Evolutionary conservation across 2,329 filamentous ascomycete genomes (phyloP), one percentile per base, ranked within the genome.

Genomic region (Penicillium capsulatum): DNA sequence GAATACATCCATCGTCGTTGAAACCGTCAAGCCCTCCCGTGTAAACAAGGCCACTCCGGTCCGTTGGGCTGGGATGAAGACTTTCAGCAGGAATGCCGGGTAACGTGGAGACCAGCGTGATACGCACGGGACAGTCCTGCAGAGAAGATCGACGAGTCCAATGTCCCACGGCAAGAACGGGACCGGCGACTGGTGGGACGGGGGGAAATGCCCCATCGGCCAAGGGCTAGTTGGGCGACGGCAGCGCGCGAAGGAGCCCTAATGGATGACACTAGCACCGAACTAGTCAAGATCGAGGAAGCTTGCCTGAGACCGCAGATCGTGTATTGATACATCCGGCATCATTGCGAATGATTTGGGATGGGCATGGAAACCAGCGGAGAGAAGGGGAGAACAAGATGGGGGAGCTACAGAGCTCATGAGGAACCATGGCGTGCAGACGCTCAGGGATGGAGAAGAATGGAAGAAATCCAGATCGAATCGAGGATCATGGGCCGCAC

Each of bases 61-160:
- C 53, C 53, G 51, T 43, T 47, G 53, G 53, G 42, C 51, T 54
- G 53, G 53, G 48, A 33, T 44, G 33, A 17, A 32, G 34, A 19
- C 24, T 22, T 22, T 22, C 17, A 33, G 13, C 6, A 14, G 26
- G 22, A 27, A 34, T 28, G 37, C 36, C 41, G 38, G 41, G 45
- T 45, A 51, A 45, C 45, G 41, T 45, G 42, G 32, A 29, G 22
- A 30, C 33, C 26, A 17, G 30, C 32, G 26, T 34, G 31, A 34
- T 40, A 31, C 29, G 24, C 28, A 39, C 29, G 35, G 40, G 38
- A 14, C 9, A 28, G 26, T 11, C 26, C 10, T n/a, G 26, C 26
- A 34, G 24, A 31, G 11, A 31, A 24, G 42, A 45, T 45, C 42
- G 28, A 45, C 42, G 31, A 24, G 7, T 22, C 42, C 35, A 36